Conservation (phyloP, 2,329 filamentous ascomycete species). For the Calycina marina region DNA sequence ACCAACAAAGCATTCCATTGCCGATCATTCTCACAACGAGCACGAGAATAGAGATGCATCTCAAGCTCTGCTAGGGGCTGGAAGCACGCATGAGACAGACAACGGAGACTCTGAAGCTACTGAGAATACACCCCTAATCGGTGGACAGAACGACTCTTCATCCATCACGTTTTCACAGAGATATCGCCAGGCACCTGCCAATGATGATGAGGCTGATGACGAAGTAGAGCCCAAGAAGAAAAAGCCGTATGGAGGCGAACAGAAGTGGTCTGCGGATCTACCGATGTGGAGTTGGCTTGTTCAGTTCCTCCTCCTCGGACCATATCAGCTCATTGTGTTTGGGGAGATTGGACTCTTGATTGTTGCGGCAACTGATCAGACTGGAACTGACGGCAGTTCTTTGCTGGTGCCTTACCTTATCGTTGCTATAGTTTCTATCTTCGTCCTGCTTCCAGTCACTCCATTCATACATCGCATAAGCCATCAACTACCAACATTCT, state of each 20-base stretch:
- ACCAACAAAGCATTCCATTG: slow-evolving; percentile 56
- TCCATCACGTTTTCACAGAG: slow-evolving; percentile 34
- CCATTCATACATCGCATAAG: slow-evolving; percentile 82
- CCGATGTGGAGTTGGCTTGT: slow-evolving; percentile 79
- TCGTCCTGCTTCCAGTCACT: slow-evolving; percentile 60
- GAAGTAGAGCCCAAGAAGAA: slow-evolving; percentile 22
- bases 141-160: slow-evolving; percentile 33
- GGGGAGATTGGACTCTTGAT: slow-evolving; percentile 63
- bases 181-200: slow-evolving; percentile 22
- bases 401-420: slow-evolving; percentile 57
- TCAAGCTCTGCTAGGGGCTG: slow-evolving; percentile 19
- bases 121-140: slow-evolving; percentile 40
- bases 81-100: slow-evolving; percentile 20
- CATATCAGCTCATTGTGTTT: slow-evolving; percentile 61
- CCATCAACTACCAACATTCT: slow-evolving; percentile 64
- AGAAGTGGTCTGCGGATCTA: slow-evolving; percentile 68
- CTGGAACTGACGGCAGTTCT: slow-evolving; percentile 67
- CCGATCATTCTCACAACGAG: slow-evolving; percentile 38
- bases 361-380: slow-evolving; percentile 62
- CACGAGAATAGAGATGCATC: slow-evolving; percentile 29
- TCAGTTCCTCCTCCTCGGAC: slow-evolving; percentile 69
- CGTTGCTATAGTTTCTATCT: slow-evolving; percentile 50
- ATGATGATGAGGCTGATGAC: slow-evolving; percentile 16
- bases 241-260: slow-evolving; percentile 52
- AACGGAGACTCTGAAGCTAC: slow-evolving; percentile 26